Conservation (phyloP, 2,329 filamentous ascomycete species). For the Aureobasidium leucospermi region DNA sequence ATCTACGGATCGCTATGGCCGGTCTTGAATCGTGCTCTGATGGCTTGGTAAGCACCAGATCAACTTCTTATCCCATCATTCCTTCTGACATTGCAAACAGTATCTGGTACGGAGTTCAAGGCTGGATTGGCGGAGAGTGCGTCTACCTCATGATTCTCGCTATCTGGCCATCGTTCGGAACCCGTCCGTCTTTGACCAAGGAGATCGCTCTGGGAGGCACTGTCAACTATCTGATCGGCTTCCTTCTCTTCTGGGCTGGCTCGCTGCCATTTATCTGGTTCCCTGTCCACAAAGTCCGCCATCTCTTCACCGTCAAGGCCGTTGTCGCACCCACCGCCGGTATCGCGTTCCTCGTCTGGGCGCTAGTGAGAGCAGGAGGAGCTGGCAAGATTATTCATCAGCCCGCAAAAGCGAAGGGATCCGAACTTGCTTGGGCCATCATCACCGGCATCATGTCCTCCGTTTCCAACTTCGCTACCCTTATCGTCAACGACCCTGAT, state of each 20-base stretch:
- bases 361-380: constrained; percentile 71
- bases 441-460: constrained; percentile 81
- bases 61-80: too few species aligned
- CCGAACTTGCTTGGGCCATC: constrained; percentile 69
- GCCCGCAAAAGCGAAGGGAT: constrained; percentile 55
- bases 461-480: constrained; percentile 83
- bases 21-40: constrained; percentile 78
- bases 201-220: constrained; percentile 15
- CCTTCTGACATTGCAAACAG: not conserved
- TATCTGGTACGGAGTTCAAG: constrained; percentile 81
- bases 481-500: constrained; percentile 74
- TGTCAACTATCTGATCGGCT: constrained; percentile 57
- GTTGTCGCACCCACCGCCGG: constrained; percentile 77
- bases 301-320: constrained; percentile 86
- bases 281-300: constrained; percentile 78
- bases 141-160: constrained; percentile 82
- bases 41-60: constrained; percentile 51
- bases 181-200: constrained; percentile 3
- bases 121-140: constrained; percentile 71
- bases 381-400: constrained; percentile 76
- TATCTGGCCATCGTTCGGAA: constrained; percentile 57
- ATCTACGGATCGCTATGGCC: constrained; percentile 88
- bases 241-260: constrained; percentile 78
- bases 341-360: constrained; percentile 81
- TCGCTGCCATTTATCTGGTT: constrained; percentile 84